A percentile compares a stretch with the other conserved stretches of the same genome.
phyloP scores from a whole-genome alignment of 805 yeast genomes.

The Ogataea nonfermentans region DNA sequence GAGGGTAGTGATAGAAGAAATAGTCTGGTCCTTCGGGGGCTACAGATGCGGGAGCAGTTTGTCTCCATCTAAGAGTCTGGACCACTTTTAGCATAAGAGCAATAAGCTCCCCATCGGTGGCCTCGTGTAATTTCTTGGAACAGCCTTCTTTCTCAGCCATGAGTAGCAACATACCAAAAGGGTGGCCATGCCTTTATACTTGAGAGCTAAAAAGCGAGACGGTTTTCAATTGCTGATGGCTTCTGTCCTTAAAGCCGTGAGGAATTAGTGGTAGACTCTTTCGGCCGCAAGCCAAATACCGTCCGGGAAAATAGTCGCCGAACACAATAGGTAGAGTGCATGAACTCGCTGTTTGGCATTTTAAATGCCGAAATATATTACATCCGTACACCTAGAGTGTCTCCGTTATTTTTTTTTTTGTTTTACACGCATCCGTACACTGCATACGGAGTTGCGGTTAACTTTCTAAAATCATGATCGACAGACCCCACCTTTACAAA shows the following conservation, averaged over 20 bases:
- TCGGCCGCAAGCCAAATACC: no score
- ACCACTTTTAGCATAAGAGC: slow-evolving; percentile 1
- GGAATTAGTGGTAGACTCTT: no score
- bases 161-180: background rate
- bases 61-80: slow-evolving; percentile 1
- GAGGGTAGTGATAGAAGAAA: no score
- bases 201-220: background rate
- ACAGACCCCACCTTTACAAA: slow-evolving; percentile 8
- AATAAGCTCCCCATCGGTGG: slow-evolving; percentile 4
- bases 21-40: no score
- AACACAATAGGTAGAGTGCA: no score
- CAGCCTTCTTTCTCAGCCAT: slow-evolving; percentile 6
- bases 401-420: no score
- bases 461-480: background rate
- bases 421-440: slow-evolving; percentile 1
- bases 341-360: background rate
- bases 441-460: slow-evolving; percentile 10
- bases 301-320: no score
- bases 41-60: background rate
- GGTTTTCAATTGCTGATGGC: no score
- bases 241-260: no score
- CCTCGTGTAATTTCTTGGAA: background rate
- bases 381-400: background rate
- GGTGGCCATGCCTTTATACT: background rate
- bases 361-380: background rate